Base-by-base conservation (phyloP, 257 asterid genomes). In the Misopates orontium region DNA sequence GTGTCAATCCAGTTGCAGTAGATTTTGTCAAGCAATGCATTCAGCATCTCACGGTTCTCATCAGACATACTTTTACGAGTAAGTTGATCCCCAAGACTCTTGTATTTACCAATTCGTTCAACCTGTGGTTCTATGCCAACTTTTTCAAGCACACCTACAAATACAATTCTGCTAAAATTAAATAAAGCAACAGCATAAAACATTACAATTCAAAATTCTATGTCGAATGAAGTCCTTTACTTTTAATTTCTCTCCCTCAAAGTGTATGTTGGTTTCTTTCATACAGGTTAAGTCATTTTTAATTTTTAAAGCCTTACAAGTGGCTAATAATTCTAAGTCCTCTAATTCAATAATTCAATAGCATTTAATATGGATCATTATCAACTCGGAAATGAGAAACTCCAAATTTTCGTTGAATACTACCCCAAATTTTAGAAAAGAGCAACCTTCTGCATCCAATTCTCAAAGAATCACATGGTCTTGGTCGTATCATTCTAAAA, bases 41-140 rank as follows among this genome's bases (percentile, higher is more conserved):
- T 82, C 54, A 86, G 82, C 90, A 83, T 83, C 78, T 86, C 94
- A 8, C 90, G 86, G 71, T 83, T 86, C 73, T 84, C 90, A 16
- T 79, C 83, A 66, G 94, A 86, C 73, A 86, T 79, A 73, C 70
- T 78, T 78, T 79, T 83, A 31, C 86, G 80, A 12, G 64, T 70
- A 19, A 86, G 75, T 73, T 74, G 86, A 71, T 86, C 94, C 45
- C 94, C 94, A 19, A 75, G 78, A 69, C 85, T 78, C 77, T 86
- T 86, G 74, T 86, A 86, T 76, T 84, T 86, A 68, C 95, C 95
- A 76, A 86, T 72, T 70, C 84, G 79, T 73, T 84, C 73, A 44
- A 86, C 88, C 71, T 81, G 86, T 55, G 95, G 84, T 76, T 86
- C 86, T 74, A 84, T 61, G 58, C 95, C 95, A 69, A 78, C 75